A percentile compares a stretch with the other conserved stretches of the same genome.
Evolutionary conservation across 1,284 basidiomycete species (phyloP).

Genomic region (Leccinum variabile): DNA sequence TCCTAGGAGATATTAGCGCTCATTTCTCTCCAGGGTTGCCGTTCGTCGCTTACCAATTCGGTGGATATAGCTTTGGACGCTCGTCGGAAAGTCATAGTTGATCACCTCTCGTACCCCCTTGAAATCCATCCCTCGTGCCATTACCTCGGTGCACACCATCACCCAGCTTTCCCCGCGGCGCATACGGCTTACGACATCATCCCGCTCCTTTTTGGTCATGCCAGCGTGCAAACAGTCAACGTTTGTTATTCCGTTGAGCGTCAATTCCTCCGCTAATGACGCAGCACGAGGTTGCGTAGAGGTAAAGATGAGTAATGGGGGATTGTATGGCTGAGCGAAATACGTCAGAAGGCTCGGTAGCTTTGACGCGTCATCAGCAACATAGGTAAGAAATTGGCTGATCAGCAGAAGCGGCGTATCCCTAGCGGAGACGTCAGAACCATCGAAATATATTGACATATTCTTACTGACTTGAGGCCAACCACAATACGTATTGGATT

Average conservation of each 20-base stretch:
- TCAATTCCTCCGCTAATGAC: slow-evolving; percentile 86
- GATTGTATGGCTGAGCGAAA: slow-evolving; percentile 83
- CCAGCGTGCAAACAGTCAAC: slow-evolving; percentile 93
- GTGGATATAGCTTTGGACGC: slow-evolving; percentile 93
- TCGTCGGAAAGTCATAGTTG: slow-evolving; percentile 96
- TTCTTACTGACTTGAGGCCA: slow-evolving; percentile 75
- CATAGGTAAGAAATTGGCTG: slow-evolving; percentile 85
- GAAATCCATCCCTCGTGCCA: slow-evolving; percentile 98
- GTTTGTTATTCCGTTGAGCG: slow-evolving; percentile 80
- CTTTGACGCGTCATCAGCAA: slow-evolving; percentile 92
- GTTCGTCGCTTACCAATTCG: slow-evolving; percentile 69
- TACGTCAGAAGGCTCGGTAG: slow-evolving; percentile 81
- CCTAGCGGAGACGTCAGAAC: slow-evolving; percentile 44
- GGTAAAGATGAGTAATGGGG: slow-evolving; percentile 91
- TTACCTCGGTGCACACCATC: slow-evolving; percentile 90
- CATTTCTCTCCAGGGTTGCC: background rate
- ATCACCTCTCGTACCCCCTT: slow-evolving; percentile 93
- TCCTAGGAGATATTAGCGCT: slow-evolving; percentile 43
- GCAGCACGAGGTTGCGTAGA: slow-evolving; percentile 91
- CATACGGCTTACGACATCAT: slow-evolving; percentile 84
- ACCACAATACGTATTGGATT: slow-evolving; percentile 89
- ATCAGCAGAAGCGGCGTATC: slow-evolving; percentile 87
- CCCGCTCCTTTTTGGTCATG: slow-evolving; percentile 83
- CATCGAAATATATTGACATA: slow-evolving; percentile 1
- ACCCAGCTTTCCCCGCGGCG: slow-evolving; percentile 88